Evolutionary conservation across 768 basidiomycete genomes (phyloP), one percentile per base, ranked within the genome.

Genomic region (Amanita rimosa): DNA sequence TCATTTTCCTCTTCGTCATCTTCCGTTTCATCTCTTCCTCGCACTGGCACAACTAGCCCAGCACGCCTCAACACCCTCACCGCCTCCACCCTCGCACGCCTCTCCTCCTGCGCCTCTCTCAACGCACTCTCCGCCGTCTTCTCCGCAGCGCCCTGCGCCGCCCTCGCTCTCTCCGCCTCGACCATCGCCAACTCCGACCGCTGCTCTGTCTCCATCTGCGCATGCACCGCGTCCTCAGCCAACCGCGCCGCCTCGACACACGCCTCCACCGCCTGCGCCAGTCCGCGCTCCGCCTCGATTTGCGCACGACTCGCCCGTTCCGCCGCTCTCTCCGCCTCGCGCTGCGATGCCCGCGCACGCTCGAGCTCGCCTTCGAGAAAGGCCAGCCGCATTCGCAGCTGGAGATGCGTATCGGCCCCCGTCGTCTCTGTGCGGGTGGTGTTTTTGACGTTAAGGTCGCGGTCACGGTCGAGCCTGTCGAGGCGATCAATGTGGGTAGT

Each of bases 191-290:
- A n/a, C 47, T 40, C 37, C 3, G 47, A 38, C 2, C 34, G 33
- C 31, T 34, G 47, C 16, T 48, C 47, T 1, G 47, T 38, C 36
- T 48, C 47, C 29, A 31, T 21, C 19, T 48, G 47, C 4, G 47
- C 37, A 3, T 17, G 26, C 19, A 31, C 13, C 8, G 38, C 47
- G 3, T 48, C 38, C 31, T 39, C 47, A 21, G 16, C 35, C 6
- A 19, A 21, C 21, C 41, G 26, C 14, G 41, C 26, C n/a, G 41
- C 26, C 26, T 43, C 41, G 8, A 43, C n/a, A 9, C 24, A 26
- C 14, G 24, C 26, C 17, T 38, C 46, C 5, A 48, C 17, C 11
- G 46, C 37, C 26, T 36, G 36, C 24, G 29, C 24, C 16, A 35
- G 14, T 11, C 19, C 33, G 16, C 11, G 37, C 19, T 48, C 46